Evolutionary conservation across 345 rosid species (phyloP), one percentile per base, ranked within the genome.

Genomic region (Euphorbia pulcherrima): DNA sequence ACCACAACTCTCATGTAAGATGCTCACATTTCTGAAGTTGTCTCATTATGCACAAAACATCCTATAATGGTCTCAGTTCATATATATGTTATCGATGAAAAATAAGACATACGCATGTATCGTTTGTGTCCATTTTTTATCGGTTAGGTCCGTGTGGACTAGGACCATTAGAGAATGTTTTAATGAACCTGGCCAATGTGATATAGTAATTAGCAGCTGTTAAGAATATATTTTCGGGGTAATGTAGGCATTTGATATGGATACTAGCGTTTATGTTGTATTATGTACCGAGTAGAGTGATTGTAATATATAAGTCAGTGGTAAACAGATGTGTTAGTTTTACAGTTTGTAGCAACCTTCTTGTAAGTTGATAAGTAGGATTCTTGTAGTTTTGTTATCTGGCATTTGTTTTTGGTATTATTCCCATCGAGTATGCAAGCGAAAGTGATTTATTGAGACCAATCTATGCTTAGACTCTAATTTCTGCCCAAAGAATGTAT

Each of bases 251-350:
- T 24, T 44, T 41, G 0, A 9, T n/a, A 40, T 39, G 30, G 51
- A 48, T 23, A 30, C 50, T 35, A 21, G 16, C 21, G 29, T 56
- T 37, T 6, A 66, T 24, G 53, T 18, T 55, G 59, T 24, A 39
- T 14, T 28, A 55, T 60, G 26, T 54, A n/a, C 53, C 53, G 27
- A 26, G 26, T 4, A 2, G 51, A 7, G 51, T 54, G 52, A 35
- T 11, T 55, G 69, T 39, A 40, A 2, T 11, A 54, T 67, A 67
- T 37, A 53, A 66, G 50, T 17, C 55, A 2, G 47, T 39, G 17
- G 24, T 5, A 63, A 46, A 13, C 33, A 62, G 29, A 62, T 10
- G 5, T 23, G n/a, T 51, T 21, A 30, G 59, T 51, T 20, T 10
- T 26, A 28, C 7, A 33, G 16, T 35, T 52, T 66, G 23, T 66